These are phyloP conservation scores for Solidago caesia DNA, from an alignment of 129 eudicot genomes.

Conservation along the genomic window DNA sequence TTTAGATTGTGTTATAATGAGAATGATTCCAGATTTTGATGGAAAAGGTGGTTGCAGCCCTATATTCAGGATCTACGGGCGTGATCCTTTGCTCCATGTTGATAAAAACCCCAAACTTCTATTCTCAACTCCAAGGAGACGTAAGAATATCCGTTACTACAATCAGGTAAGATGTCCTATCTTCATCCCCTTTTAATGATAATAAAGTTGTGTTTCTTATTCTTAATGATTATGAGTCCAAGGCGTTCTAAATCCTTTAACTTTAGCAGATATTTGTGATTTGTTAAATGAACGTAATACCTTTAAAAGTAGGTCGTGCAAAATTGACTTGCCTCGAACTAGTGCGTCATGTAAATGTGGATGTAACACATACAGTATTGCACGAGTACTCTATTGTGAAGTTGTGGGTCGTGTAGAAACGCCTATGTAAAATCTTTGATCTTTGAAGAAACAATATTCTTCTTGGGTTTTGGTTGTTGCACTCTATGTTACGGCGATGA, in stretches of 20 bases:
- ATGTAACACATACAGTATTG: neutral
- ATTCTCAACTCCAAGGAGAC: slow-evolving; percentile 70
- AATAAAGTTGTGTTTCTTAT: neutral
- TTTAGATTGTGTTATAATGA: slow-evolving; percentile 70
- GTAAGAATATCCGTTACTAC: slow-evolving; percentile 62
- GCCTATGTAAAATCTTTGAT: neutral
- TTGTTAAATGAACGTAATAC: neutral
- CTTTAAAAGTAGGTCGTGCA: no score
- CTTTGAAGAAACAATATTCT: neutral
- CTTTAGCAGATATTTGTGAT: neutral
- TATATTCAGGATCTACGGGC: slow-evolving; percentile 72
- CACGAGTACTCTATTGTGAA: neutral
- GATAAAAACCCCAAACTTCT: slow-evolving; percentile 69
- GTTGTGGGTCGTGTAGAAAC: neutral
- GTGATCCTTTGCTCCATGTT: slow-evolving; percentile 56
- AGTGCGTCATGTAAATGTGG: no score
- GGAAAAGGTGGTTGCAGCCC: slow-evolving; percentile 83
- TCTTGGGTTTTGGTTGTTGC: neutral
- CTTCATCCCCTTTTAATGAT: neutral
- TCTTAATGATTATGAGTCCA: neutral
- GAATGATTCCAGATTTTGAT: slow-evolving; percentile 69
- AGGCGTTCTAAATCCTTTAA: neutral
- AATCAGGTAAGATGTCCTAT: slow-evolving; percentile 59
- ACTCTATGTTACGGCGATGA: neutral
- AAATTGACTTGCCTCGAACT: no score